phyloP scores from a whole-genome alignment of 306 rosid genomes.

The Quercus suber region DNA sequence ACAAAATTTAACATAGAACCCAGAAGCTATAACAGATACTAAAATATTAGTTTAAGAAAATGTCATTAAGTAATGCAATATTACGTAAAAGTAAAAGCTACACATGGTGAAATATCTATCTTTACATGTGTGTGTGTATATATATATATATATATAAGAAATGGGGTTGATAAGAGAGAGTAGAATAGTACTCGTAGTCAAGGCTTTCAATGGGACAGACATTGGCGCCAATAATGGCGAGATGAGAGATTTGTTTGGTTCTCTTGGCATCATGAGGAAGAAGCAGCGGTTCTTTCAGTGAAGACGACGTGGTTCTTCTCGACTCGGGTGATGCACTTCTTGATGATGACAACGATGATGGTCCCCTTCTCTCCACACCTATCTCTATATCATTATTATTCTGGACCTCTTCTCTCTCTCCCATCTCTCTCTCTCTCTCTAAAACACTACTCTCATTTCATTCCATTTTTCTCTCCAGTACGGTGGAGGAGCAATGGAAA shows the following conservation, averaged over 20 bases:
- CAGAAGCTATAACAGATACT: too few relatives aligned
- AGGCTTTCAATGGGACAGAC: slow-evolving; percentile 76
- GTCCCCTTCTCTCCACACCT: slow-evolving; percentile 18
- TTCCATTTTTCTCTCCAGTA: too few relatives aligned
- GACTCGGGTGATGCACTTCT: background rate
- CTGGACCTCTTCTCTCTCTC: background rate
- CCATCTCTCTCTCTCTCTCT: background rate
- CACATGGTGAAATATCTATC: too few relatives aligned
- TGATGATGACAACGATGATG: background rate
- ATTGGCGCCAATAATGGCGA: slow-evolving; percentile 73
- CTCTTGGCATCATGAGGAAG: background rate
- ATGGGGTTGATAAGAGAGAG: background rate
- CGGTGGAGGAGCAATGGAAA: too few relatives aligned
- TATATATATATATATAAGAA: background rate
- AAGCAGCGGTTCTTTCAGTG: slow-evolving; percentile 46
- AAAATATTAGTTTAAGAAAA: too few relatives aligned
- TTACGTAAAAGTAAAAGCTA: too few relatives aligned
- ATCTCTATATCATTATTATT: slow-evolving; percentile 8
- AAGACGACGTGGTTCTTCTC: background rate
- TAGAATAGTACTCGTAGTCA: slow-evolving; percentile 57
- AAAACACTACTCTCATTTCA: background rate
- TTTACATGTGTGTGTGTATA: too few relatives aligned
- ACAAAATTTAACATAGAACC: too few relatives aligned
- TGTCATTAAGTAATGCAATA: too few relatives aligned
- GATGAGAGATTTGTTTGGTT: slow-evolving; percentile 64